Evolutionary conservation across 2,329 filamentous ascomycete species (phyloP).

Genomic region (Lachnellula occidentalis): DNA sequence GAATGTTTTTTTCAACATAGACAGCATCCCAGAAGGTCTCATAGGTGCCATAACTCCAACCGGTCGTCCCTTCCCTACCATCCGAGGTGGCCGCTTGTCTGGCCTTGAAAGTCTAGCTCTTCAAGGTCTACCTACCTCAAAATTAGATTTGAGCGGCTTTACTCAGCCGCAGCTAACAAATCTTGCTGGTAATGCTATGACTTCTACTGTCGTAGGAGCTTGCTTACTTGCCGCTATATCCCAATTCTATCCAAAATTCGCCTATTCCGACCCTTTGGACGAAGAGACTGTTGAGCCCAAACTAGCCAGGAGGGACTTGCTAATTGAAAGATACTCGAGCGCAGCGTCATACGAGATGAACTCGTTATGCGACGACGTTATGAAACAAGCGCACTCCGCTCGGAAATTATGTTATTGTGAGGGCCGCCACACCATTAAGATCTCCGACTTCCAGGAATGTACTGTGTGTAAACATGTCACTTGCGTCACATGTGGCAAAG

Average conservation of each 20-base stretch:
- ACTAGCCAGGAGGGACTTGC: background rate
- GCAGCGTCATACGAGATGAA: constrained; percentile 7
- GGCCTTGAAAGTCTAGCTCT: constrained; percentile 58
- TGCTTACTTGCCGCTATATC: constrained; percentile 56
- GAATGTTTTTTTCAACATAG: constrained; percentile 58
- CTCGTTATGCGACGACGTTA: constrained; percentile 11
- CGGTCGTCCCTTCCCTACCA: constrained; percentile 56
- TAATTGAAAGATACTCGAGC: background rate
- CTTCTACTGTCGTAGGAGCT: constrained; percentile 62
- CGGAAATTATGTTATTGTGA: constrained; percentile 54
- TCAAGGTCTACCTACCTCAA: constrained; percentile 62
- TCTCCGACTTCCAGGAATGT: constrained; percentile 40
- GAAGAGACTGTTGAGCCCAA: background rate
- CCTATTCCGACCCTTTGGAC: background rate
- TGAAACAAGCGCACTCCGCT: constrained; percentile 28
- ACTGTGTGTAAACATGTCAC: constrained; percentile 47
- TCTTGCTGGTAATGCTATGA: constrained; percentile 77
- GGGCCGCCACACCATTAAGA: constrained; percentile 35
- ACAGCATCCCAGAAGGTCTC: constrained; percentile 47
- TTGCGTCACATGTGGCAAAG: constrained; percentile 48
- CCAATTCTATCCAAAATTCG: constrained; percentile 13
- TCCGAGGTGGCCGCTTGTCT: constrained; percentile 53
- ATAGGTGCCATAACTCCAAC: constrained; percentile 63
- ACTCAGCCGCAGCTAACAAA: constrained; percentile 57
- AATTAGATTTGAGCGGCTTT: constrained; percentile 59